Conservation (phyloP, 805 yeast species). For the Saturnispora besseyi region DNA sequence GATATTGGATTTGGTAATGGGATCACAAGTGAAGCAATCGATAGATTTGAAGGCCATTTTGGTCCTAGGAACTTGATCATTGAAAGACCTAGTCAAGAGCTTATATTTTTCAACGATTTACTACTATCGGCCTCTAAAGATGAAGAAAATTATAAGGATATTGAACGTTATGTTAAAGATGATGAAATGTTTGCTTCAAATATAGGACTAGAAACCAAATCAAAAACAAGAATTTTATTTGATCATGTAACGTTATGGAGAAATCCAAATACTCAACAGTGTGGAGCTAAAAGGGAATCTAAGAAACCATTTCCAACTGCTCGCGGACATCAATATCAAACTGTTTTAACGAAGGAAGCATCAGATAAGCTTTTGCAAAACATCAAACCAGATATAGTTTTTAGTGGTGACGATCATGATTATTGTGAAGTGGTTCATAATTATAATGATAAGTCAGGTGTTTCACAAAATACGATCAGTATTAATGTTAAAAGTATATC, state of each 20-base stretch:
- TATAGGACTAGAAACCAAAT: slow-evolving; percentile 10
- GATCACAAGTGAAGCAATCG: slow-evolving; percentile 43
- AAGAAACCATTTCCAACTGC: slow-evolving; percentile 53
- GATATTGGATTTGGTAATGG: slow-evolving; percentile 88
- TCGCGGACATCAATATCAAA: slow-evolving; percentile 81
- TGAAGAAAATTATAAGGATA: slow-evolving; percentile 36
- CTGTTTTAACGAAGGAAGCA: slow-evolving; percentile 56
- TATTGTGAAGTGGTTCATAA: slow-evolving; percentile 71
- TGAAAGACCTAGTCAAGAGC: slow-evolving; percentile 59
- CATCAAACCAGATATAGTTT: slow-evolving; percentile 59
- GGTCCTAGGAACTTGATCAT: slow-evolving; percentile 57
- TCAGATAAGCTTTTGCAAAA: slow-evolving; percentile 47
- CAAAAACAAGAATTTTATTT: slow-evolving; percentile 55
- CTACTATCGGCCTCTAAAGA: slow-evolving; percentile 54
- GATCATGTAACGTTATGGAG: slow-evolving; percentile 86
- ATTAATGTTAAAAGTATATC: slow-evolving; percentile 68
- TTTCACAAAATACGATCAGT: slow-evolving; percentile 3
- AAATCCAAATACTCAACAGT: slow-evolving; percentile 42
- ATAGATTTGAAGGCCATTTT: slow-evolving; percentile 60
- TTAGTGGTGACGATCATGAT: slow-evolving; percentile 96
- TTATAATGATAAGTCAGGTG: slow-evolving; percentile 10
- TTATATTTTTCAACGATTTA: slow-evolving; percentile 71
- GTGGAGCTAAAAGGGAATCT: slow-evolving; percentile 76
- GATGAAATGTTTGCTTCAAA: slow-evolving; percentile 22
- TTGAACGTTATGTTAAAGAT: slow-evolving; percentile 42